Base-by-base conservation (phyloP, 208 protist species). In the Crithidia thermophila region DNA sequence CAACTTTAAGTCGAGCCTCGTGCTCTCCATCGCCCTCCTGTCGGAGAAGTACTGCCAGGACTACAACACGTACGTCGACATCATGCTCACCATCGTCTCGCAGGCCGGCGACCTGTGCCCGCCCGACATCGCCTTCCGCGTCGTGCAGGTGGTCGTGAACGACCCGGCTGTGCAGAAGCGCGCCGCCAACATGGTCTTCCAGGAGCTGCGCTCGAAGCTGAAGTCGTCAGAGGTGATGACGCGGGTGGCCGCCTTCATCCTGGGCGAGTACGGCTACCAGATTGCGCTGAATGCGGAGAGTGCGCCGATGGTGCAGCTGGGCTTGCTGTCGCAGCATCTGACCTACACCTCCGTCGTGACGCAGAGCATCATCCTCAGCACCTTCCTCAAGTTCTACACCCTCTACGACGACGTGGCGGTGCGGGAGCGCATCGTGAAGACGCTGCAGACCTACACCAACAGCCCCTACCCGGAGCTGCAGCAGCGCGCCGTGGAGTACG, bases 201-300 rank as follows among this genome's bases (percentile, higher is more conserved):
- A 72, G 40, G 60, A 82, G 14, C 67, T 92, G 14, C 72, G 75
- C 14, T 78, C 23, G 30, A 74, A 71, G 43, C 77, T 79, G 52
- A 67, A 76, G 56, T 61, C 77, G 1, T 74, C 79, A 18, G 75
- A 82, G 42, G 49, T 84, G 33, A 76, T 93, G 67, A 59, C 90
- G 46, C 76, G 79, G 25, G 78, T 97, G 31, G 84, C 87, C 4
- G 93, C 88, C 0, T 98, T 99, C 66, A 64, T 99, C 16, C 84
- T 99, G 14, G 98, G 98, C 51, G 98, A 99, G 81, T 99, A 98
- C 79, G 98, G 98, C 47, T 95, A 98, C 72, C 91, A 98, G 34
- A 98, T 99, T 51, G 95, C 96, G 0, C 86, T 99, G 23, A 92
- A 97, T 61, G 77, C 87, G 0, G 80, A 93, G 50, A 94, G 85